Conservation (phyloP, 306 rosid genomes). For the Benincasa hispida region DNA sequence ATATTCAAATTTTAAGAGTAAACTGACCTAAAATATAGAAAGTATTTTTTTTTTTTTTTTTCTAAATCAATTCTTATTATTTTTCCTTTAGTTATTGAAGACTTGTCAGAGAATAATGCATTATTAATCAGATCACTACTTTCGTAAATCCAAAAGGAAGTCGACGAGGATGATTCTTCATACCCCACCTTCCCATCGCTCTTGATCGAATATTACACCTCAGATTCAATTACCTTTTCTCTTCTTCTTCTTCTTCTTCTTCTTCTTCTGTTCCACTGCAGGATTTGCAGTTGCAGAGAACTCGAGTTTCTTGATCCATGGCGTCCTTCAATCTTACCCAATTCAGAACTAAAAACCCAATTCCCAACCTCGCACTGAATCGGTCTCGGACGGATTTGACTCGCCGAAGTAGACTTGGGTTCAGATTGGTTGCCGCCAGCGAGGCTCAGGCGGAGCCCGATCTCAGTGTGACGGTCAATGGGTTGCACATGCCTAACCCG, state of each 20-base stretch:
- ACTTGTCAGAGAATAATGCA: neutral
- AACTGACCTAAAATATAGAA: too few species aligned
- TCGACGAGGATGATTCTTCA: slow-evolving; percentile 4
- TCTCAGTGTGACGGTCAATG: slow-evolving; percentile 81
- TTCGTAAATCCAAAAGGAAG: neutral
- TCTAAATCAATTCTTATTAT: too few species aligned
- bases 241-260: neutral
- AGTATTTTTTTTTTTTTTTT: too few species aligned
- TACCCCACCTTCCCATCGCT: neutral
- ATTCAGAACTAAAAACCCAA: slow-evolving; percentile 33
- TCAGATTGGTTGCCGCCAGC: slow-evolving; percentile 56
- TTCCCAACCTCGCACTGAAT: slow-evolving; percentile 34
- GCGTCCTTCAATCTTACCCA: slow-evolving; percentile 53
- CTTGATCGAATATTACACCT: neutral
- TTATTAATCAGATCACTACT: neutral
- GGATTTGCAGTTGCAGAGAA: neutral
- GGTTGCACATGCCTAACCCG: slow-evolving; percentile 81
- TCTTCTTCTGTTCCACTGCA: slow-evolving; percentile 8
- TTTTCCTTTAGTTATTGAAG: too few species aligned
- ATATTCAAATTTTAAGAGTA: too few species aligned
- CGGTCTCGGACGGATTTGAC: slow-evolving; percentile 13
- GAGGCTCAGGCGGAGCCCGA: slow-evolving; percentile 60
- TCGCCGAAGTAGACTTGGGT: slow-evolving; percentile 41
- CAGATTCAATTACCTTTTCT: neutral
- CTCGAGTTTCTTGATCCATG: slow-evolving; percentile 33